Evolutionary conservation across 371 early-diverging fungal species (phyloP).

Genomic region (Rhizopus stolonifer): DNA sequence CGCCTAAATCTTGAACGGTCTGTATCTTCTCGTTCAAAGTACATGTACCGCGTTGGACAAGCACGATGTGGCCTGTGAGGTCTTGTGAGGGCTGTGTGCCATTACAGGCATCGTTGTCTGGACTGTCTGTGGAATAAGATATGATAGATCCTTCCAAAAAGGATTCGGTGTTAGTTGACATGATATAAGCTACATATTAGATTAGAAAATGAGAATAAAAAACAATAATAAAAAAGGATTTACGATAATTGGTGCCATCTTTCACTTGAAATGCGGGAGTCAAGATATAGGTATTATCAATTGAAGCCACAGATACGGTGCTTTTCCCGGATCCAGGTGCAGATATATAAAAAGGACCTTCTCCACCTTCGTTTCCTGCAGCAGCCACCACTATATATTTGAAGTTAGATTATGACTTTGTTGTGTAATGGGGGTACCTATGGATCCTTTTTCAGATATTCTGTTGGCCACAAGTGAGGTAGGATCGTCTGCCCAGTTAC

Average conservation of each 20-base stretch:
- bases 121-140: constrained; percentile 9
- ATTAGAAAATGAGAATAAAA: too few relatives aligned
- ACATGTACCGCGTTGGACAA: constrained; percentile 54
- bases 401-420: constrained; percentile 40
- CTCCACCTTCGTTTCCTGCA: constrained; percentile 56
- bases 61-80: constrained; percentile 32
- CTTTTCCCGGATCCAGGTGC: constrained; percentile 48
- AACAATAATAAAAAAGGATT: constrained; percentile 20
- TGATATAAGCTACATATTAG: constrained; percentile 27
- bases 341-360: constrained; percentile 46
- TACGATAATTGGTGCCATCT: neutral
- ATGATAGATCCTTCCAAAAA: constrained; percentile 32
- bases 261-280: constrained; percentile 12
- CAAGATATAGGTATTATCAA: constrained; percentile 40
- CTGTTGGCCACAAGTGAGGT: constrained; percentile 42
- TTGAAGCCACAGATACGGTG: constrained; percentile 62
- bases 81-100: constrained; percentile 21
- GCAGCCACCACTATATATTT: constrained; percentile 47
- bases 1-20: constrained; percentile 39
- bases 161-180: constrained; percentile 22
- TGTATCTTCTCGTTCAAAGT: constrained; percentile 48
- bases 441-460: constrained; percentile 13
- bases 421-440: too few relatives aligned
- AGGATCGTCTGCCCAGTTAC: constrained; percentile 36
- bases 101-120: constrained; percentile 24